A percentile compares a stretch with the other conserved stretches of the same genome.
These are phyloP conservation scores for Boletus rubroflammeus DNA, from an alignment of 768 basidiomycete species.

Conservation along the genomic window DNA sequence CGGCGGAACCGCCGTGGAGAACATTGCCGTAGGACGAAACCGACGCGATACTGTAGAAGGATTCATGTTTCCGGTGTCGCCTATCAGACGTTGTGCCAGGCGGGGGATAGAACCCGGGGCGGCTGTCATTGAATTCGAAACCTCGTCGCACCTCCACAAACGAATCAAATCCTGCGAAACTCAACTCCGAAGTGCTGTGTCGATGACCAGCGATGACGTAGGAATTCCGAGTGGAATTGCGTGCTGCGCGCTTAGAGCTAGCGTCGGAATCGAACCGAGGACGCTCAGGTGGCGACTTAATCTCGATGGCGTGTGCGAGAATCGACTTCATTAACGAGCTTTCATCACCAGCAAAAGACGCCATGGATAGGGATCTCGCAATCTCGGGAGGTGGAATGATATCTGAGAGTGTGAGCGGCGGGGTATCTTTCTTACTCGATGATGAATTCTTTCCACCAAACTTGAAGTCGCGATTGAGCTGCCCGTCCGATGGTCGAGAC, in stretches of 20 bases:
- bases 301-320: constrained; percentile 42
- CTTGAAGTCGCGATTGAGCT: constrained; percentile 68
- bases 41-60: constrained; percentile 70
- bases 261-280: constrained; percentile 44
- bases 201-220: constrained; percentile 25
- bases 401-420: constrained; percentile 58
- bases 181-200: constrained; percentile 46
- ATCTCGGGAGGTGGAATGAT: constrained; percentile 68
- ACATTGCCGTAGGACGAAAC: constrained; percentile 76
- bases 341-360: constrained; percentile 45
- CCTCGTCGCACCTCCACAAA: constrained; percentile 78
- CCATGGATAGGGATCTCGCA: constrained; percentile 45
- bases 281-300: constrained; percentile 32
- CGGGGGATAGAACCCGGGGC: constrained; percentile 66
- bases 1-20: constrained; percentile 54
- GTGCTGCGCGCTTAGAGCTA: constrained; percentile 34
- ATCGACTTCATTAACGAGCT: constrained; percentile 55
- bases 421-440: constrained; percentile 5
- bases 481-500: constrained; percentile 56
- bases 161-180: constrained; percentile 70
- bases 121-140: constrained; percentile 65
- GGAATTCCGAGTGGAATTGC: constrained; percentile 22
- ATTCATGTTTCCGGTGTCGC: constrained; percentile 50
- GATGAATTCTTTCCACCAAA: constrained; percentile 54
- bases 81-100: constrained; percentile 35